Conservation (phyloP, 768 basidiomycete genomes). For the Cantharellus cinnabarinus region DNA sequence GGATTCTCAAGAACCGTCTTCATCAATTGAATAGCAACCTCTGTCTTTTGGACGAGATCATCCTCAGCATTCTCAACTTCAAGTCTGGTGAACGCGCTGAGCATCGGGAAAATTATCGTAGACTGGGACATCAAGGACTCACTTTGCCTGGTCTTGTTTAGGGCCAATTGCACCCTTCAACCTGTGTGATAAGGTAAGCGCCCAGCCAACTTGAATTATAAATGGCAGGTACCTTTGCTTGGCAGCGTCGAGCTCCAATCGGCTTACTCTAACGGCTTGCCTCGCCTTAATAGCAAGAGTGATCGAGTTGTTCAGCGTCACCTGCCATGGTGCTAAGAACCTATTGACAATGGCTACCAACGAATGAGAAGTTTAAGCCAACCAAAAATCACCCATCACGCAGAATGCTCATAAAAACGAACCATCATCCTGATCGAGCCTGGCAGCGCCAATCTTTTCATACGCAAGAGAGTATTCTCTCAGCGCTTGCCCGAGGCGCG, state of each 20-base stretch:
- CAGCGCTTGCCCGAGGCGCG: constrained; percentile 60
- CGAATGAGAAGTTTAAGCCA: neutral
- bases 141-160: constrained; percentile 75
- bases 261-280: constrained; percentile 54
- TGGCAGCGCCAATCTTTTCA: constrained; percentile 33
- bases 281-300: constrained; percentile 84
- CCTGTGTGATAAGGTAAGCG: constrained; percentile 20
- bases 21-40: constrained; percentile 91
- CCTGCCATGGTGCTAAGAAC: constrained; percentile 74
- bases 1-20: constrained; percentile 98
- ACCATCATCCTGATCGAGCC: constrained; percentile 4
- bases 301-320: constrained; percentile 65
- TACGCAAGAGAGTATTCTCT: constrained; percentile 61
- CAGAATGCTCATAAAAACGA: neutral
- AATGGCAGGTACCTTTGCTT: constrained; percentile 52
- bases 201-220: neutral
- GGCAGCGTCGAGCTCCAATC: constrained; percentile 78
- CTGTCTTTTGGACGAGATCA: constrained; percentile 92
- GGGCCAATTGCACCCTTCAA: constrained; percentile 56
- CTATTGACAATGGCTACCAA: constrained; percentile 29
- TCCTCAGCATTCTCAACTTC: constrained; percentile 90
- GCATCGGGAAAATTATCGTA: neutral
- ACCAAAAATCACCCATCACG: neutral
- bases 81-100: constrained; percentile 20
- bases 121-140: neutral